Percentiles rank a stretch among this genome's conserved stretches.
Conservation (phyloP, 306 rosid genomes). For the Prunus persica region DNA sequence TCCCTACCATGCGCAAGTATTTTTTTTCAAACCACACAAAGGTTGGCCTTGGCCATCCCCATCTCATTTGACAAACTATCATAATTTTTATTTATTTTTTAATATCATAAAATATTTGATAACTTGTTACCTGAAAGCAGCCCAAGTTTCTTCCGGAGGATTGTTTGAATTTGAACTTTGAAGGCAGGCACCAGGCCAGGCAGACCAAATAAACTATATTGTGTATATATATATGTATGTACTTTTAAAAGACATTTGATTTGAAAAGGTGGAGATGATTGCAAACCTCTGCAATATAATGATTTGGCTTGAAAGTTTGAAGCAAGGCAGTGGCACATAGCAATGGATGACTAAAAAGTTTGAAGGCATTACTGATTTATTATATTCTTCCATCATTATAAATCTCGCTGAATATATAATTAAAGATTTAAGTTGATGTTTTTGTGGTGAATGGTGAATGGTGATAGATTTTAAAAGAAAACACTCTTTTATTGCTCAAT, state of each 20-base stretch:
- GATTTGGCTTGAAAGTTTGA: slow-evolving; percentile 10
- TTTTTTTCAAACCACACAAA: slow-evolving; percentile 18
- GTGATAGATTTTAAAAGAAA: no score
- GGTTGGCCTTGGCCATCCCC: neutral
- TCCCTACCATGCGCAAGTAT: neutral
- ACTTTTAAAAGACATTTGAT: neutral
- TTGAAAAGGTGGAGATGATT: slow-evolving; percentile 9
- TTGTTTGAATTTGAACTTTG: no score
- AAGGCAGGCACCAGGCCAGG: neutral
- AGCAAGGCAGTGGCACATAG: neutral
- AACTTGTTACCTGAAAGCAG: no score
- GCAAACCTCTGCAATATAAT: slow-evolving; percentile 1
- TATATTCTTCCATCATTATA: neutral
- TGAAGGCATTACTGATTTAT: neutral
- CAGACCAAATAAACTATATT: neutral
- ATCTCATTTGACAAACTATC: slow-evolving; percentile 24
- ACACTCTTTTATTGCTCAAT: slow-evolving; percentile 41
- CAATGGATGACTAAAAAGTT: neutral
- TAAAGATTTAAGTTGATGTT: neutral
- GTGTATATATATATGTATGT: no score
- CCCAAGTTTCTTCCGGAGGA: no score
- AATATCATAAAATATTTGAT: no score
- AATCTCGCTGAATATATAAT: neutral
- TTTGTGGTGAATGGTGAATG: neutral
- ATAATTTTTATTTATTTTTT: slow-evolving; percentile 7